These are phyloP conservation scores for Pichia nakasei DNA, from an alignment of 805 yeast species.

Conservation along the genomic window DNA sequence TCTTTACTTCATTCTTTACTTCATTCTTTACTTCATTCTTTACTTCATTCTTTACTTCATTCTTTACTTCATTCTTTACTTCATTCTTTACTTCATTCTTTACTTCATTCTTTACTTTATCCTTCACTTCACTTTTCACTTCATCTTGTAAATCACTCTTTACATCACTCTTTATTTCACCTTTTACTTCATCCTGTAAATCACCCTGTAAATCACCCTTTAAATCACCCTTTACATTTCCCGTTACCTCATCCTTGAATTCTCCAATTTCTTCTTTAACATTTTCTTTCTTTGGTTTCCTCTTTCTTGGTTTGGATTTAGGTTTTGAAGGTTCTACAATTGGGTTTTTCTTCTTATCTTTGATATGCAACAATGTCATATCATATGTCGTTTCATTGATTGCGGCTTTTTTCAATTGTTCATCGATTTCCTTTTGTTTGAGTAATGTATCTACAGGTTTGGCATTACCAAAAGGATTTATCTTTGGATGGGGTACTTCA, in stretches of 20 bases:
- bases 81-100: neutral
- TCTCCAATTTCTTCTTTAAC: neutral
- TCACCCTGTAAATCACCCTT: too few relatives aligned
- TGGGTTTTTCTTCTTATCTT: neutral
- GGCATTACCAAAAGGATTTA: constrained; percentile 75
- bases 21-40: neutral
- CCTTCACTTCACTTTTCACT: constrained; percentile 1
- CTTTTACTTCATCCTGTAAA: too few relatives aligned
- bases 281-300: too few relatives aligned
- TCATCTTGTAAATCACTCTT: too few relatives aligned
- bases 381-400: constrained; percentile 37
- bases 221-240: too few relatives aligned
- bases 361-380: constrained; percentile 13
- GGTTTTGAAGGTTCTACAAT: neutral
- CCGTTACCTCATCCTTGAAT: too few relatives aligned
- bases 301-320: too few relatives aligned
- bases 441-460: constrained; percentile 75
- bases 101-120: neutral
- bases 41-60: neutral
- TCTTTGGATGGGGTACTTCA: too few relatives aligned
- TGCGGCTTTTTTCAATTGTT: constrained; percentile 32
- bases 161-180: too few relatives aligned
- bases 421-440: constrained; percentile 55
- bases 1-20: neutral
- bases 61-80: too few relatives aligned